phyloP scores from a whole-genome alignment of 2,329 filamentous ascomycete genomes.

The Verruconis gallopava region DNA sequence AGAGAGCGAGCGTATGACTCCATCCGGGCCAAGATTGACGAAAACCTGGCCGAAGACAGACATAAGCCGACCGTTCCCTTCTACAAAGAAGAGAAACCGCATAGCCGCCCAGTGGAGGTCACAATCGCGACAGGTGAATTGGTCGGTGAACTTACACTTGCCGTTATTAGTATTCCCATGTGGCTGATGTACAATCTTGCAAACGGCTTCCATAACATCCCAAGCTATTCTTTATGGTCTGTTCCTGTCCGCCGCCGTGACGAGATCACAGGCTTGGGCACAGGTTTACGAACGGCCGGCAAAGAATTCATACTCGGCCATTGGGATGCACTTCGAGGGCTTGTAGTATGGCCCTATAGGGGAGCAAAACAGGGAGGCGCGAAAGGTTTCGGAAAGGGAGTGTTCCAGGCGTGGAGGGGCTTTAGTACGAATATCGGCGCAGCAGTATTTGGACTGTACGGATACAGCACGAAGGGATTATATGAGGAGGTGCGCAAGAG shows the following conservation, averaged over 20 bases:
- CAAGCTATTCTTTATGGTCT: background rate
- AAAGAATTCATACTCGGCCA: conserved; percentile 3
- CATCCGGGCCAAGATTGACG: background rate
- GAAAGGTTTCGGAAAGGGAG: conserved; percentile 1
- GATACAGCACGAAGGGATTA: conserved; percentile 2
- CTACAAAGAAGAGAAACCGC: background rate
- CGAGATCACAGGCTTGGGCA: background rate
- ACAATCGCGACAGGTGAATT: background rate
- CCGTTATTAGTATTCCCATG: background rate
- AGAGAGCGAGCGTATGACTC: background rate
- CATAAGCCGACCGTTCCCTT: too few species aligned
- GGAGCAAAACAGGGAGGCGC: background rate
- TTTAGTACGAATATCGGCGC: background rate
- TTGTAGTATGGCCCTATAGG: background rate
- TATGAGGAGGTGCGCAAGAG: background rate
- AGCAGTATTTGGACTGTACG: background rate
- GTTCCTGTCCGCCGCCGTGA: background rate
- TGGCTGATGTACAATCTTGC: background rate
- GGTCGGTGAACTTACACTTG: background rate
- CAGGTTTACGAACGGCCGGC: background rate
- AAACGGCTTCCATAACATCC: background rate
- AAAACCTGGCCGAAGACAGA: background rate
- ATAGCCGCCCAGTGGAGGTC: background rate
- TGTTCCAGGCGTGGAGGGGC: background rate
- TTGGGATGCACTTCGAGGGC: background rate